Evolutionary conservation across 2,329 filamentous ascomycete species (phyloP).

Genomic region (Chaetoscypha palmicola): DNA sequence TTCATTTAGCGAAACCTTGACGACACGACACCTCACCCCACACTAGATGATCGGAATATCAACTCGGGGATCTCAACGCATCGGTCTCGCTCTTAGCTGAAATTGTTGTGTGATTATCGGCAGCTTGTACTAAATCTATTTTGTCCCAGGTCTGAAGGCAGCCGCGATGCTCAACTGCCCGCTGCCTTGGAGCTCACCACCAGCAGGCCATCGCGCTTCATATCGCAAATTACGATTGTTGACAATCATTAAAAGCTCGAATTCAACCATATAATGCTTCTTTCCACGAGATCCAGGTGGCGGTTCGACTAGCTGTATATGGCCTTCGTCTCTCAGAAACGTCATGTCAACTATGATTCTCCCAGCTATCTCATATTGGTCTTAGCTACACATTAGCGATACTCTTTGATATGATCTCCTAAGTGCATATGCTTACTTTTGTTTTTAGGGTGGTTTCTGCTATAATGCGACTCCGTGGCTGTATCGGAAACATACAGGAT

Average conservation of each 20-base stretch:
- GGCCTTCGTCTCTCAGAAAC: slow-evolving; percentile 6
- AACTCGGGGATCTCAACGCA: too few relatives aligned
- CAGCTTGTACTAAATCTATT: slow-evolving; percentile 2
- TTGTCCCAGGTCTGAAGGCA: slow-evolving; percentile 15
- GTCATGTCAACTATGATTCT: slow-evolving; percentile 16
- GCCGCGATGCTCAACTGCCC: slow-evolving; percentile 17
- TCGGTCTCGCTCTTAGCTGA: too few relatives aligned
- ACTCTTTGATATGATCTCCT: background rate
- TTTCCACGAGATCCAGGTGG: background rate
- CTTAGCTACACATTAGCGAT: slow-evolving; percentile 1
- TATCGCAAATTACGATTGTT: slow-evolving; percentile 15
- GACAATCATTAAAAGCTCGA: slow-evolving; percentile 17
- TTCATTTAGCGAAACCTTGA: too few relatives aligned
- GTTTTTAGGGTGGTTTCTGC: slow-evolving; percentile 9
- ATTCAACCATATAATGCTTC: slow-evolving; percentile 14
- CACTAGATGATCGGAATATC: too few relatives aligned
- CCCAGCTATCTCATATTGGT: slow-evolving; percentile 6
- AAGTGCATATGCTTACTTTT: slow-evolving; percentile 8
- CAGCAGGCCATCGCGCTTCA: slow-evolving; percentile 15
- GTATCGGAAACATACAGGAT: slow-evolving; percentile 12
- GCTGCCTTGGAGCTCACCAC: slow-evolving; percentile 6
- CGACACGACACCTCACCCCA: too few relatives aligned
- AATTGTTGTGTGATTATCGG: too few relatives aligned
- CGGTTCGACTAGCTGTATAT: slow-evolving; percentile 2
- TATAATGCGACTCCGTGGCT: slow-evolving; percentile 13